Percentiles rank a stretch among this genome's conserved stretches.
Evolutionary conservation across 441 rosid species (phyloP).

Genomic region (Gossypium gossypioides): DNA sequence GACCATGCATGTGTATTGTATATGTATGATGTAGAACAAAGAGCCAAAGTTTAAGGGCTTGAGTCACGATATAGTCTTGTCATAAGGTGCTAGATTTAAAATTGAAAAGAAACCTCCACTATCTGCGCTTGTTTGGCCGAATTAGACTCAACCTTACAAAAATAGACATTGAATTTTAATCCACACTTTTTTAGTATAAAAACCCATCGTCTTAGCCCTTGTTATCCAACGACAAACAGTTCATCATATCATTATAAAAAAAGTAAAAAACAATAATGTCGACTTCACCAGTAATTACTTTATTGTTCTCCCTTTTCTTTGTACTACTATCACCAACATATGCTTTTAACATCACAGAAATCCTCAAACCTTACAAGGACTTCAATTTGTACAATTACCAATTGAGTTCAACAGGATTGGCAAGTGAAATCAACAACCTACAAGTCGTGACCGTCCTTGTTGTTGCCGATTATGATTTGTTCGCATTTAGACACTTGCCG

Average conservation of each 20-base stretch:
- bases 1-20: neutral
- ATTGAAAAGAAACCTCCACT: neutral
- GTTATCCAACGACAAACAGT: no score
- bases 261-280: neutral
- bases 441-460: neutral
- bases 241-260: no score
- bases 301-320: neutral
- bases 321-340: conserved; percentile 5
- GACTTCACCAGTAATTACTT: neutral
- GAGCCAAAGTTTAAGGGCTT: neutral
- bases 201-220: no score
- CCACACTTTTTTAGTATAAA: no score
- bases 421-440: neutral
- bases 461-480: neutral
- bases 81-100: neutral
- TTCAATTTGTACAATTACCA: conserved; percentile 19
- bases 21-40: neutral
- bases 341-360: conserved; percentile 24
- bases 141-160: no score
- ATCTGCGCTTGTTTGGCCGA: neutral
- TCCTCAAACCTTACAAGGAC: conserved; percentile 15
- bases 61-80: neutral
- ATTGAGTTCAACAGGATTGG: neutral
- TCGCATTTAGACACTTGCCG: neutral
- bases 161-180: no score